Conservation (phyloP, 2,329 filamentous ascomycete genomes). For the Aureobasidium subglaciale region DNA sequence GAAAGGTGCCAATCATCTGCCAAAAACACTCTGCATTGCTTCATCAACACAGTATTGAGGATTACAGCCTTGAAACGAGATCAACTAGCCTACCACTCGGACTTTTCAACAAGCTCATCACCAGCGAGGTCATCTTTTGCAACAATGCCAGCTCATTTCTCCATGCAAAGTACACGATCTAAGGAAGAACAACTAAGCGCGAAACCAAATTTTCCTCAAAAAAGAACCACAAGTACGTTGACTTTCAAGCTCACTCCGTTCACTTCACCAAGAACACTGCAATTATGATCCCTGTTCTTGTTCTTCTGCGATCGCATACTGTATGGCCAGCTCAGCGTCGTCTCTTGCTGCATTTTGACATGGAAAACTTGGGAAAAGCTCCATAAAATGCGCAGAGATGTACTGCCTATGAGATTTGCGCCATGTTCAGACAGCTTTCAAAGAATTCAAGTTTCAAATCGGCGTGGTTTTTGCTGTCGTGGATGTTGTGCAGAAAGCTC, state of each 20-base stretch:
- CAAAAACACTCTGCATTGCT: neutral
- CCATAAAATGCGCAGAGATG: neutral
- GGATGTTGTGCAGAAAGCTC: neutral
- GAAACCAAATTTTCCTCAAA: neutral
- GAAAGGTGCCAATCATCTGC: neutral
- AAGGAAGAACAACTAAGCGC: too few relatives aligned
- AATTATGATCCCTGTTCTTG: constrained; percentile 1
- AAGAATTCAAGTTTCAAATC: neutral
- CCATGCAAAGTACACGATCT: constrained; percentile 8
- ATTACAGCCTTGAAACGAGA: constrained; percentile 11
- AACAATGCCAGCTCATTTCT: neutral
- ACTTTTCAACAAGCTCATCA: neutral
- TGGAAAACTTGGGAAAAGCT: constrained; percentile 9
- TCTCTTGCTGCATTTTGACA: neutral
- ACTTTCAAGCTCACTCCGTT: neutral
- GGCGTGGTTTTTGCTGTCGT: neutral
- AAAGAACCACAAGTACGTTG: neutral
- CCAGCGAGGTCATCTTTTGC: constrained; percentile 2
- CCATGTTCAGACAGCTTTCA: neutral
- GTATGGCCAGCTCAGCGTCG: neutral
- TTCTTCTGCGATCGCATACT: neutral
- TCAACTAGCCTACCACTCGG: neutral
- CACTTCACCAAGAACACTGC: neutral
- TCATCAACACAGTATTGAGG: neutral
- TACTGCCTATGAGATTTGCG: neutral